Percentiles rank a stretch among this genome's conserved stretches.
Evolutionary conservation across 805 yeast genomes (phyloP).

Genomic region (Tetrapisispora nanseiensis): DNA sequence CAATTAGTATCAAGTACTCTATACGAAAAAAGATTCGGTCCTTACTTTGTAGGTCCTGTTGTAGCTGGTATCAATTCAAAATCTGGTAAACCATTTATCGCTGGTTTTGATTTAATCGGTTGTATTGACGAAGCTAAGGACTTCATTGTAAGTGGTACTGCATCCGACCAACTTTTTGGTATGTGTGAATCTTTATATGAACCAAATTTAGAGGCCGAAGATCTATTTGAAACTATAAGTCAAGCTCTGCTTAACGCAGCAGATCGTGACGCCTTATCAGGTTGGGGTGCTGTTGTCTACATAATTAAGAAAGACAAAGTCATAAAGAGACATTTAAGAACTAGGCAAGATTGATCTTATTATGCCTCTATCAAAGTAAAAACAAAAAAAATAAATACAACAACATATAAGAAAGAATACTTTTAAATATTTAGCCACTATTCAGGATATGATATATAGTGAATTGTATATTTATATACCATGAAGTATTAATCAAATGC

Average conservation of each 20-base stretch:
- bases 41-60: constrained; percentile 92
- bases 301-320: constrained; percentile 87
- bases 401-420: not conserved
- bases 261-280: constrained; percentile 94
- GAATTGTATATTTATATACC: not conserved
- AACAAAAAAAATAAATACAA: not conserved
- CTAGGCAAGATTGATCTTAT: constrained; percentile 75
- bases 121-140: constrained; percentile 93
- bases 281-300: constrained; percentile 98
- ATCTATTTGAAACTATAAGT: constrained; percentile 87
- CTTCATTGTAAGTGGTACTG: constrained; percentile 92
- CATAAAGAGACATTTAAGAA: constrained; percentile 73
- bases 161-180: constrained; percentile 92
- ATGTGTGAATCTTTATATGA: constrained; percentile 97
- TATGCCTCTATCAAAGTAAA: not conserved
- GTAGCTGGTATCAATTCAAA: constrained; percentile 90
- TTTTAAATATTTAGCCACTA: not conserved
- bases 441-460: not conserved
- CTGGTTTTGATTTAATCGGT: constrained; percentile 94
- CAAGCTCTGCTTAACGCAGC: constrained; percentile 91
- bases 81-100: constrained; percentile 76
- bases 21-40: constrained; percentile 88
- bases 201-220: constrained; percentile 89
- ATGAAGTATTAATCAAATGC: not conserved
- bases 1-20: constrained; percentile 83